Evolutionary conservation across 768 basidiomycete species (phyloP), one percentile per base, ranked within the genome.

Genomic region (Boletus rubescentipes): DNA sequence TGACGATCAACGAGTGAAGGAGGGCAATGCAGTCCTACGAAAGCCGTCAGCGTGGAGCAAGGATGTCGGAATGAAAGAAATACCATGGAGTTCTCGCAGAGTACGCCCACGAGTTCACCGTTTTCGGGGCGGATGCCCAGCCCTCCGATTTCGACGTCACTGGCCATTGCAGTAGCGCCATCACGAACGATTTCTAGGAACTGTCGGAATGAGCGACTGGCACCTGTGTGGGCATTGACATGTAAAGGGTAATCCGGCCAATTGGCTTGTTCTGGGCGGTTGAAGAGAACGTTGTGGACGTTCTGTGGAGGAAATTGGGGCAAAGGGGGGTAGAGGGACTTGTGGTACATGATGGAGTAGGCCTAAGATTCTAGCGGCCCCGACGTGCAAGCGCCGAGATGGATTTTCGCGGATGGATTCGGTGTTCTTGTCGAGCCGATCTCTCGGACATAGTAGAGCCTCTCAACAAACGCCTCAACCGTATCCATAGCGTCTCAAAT

Each of bases 1-100:
- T 66, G 43, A 66, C 69, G 42, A 86, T 56, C 12, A 83, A 63
- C 4, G 84, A 72, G 49, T 80, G 79, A 9, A 82, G 55, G 15
- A 86, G 61, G 8, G 77, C 70, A 8, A 78, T 64, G 58, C 75
- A 85, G n/a, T 87, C 83, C 86, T 86, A 31, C 15, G 51, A 44
- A 11, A 23, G 8, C 9, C 1, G 39, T 63, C 9, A 51, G 18
- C 3, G 5, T 18, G 31, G 8, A 49, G 23, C 32, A 16, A 14
- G 51, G 26, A 11, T 32, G 12, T 16, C 9, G 0, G 11, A 35
- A 9, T 3, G 30, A 46, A 31, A 36, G 44, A 14, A 8, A 67
- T 68, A 88, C 89, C 66, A 84, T 64, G 34, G 79, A 84, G 63
- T 91, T 91, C 42, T 85, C 78, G 67, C 81, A 82, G 63, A 89